Evolutionary conservation across 176 grass and related monocot genomes (phyloP).

Genomic region (Puya raimondii): DNA sequence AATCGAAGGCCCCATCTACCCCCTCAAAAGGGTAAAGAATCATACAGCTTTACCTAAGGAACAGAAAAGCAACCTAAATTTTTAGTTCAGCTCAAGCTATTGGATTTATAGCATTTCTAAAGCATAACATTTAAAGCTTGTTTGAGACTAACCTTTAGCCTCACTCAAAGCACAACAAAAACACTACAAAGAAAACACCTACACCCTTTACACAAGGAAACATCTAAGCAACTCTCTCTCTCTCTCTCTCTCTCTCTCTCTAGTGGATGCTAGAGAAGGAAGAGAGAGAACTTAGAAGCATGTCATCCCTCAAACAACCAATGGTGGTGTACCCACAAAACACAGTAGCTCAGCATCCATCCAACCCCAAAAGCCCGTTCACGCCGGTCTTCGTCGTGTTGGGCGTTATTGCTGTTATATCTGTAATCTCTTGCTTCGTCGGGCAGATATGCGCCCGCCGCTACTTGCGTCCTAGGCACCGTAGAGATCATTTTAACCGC

Average conservation of each 20-base stretch:
- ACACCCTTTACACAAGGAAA: too few species aligned
- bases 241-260: background rate
- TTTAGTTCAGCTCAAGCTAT: background rate
- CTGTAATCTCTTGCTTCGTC: slow-evolving; percentile 57
- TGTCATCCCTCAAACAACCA: slow-evolving; percentile 3
- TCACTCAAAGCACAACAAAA: background rate
- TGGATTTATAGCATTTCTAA: too few species aligned
- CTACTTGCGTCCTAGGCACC: slow-evolving; percentile 41
- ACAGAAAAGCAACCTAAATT: background rate
- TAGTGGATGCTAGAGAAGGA: background rate
- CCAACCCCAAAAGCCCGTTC: slow-evolving; percentile 27
- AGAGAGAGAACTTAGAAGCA: background rate
- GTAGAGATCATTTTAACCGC: slow-evolving; percentile 46
- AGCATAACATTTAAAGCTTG: background rate
- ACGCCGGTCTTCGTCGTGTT: slow-evolving; percentile 61
- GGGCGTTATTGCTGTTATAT: slow-evolving; percentile 52
- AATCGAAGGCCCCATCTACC: background rate
- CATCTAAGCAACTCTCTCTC: too few species aligned
- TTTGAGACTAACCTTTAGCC: background rate
- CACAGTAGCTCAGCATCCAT: background rate
- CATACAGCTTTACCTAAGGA: background rate
- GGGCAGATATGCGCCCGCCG: slow-evolving; percentile 53
- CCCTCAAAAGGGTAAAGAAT: background rate
- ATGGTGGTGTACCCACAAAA: background rate
- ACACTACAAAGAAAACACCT: too few species aligned